A percentile compares a stretch with the other conserved stretches of the same genome.
phyloP scores from a whole-genome alignment of 805 yeast species.

The Cyberlindnera xishuangbannaensis region DNA sequence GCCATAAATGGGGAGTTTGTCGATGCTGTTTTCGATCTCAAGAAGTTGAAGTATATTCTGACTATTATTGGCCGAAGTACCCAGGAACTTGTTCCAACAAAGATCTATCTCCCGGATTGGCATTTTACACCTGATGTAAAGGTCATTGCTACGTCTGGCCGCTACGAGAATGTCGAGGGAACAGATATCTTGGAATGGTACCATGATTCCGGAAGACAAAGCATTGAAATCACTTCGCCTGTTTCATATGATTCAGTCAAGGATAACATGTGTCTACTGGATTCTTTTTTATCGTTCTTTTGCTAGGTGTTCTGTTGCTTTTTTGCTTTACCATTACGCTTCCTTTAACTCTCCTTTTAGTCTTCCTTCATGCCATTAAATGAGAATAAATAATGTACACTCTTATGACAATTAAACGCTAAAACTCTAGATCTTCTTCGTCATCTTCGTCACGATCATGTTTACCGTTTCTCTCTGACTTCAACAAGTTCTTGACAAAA shows the following conservation, averaged over 20 bases:
- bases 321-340: background rate
- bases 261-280: conserved; percentile 2
- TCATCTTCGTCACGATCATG: conserved; percentile 34
- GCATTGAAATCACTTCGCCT: conserved; percentile 22
- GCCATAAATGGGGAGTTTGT: conserved; percentile 55
- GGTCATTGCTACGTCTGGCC: conserved; percentile 53
- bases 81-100: conserved; percentile 37
- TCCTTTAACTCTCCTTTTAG: conserved; percentile 1
- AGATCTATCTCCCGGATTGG: conserved; percentile 63
- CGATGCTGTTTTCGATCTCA: conserved; percentile 54
- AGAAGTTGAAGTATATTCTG: conserved; percentile 40
- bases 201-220: conserved; percentile 43
- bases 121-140: conserved; percentile 54
- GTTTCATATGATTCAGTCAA: conserved; percentile 1
- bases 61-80: conserved; percentile 36
- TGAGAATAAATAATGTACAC: conserved; percentile 1
- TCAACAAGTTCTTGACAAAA: conserved; percentile 52
- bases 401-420: background rate
- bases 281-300: conserved; percentile 11
- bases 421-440: conserved; percentile 14
- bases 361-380: conserved; percentile 1
- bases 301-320: conserved; percentile 4
- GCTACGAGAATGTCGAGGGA: conserved; percentile 41
- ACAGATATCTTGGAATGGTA: conserved; percentile 66
- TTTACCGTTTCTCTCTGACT: conserved; percentile 43